These are phyloP conservation scores for Eutrema salsugineum DNA, from an alignment of 441 rosid species.

Conservation along the genomic window DNA sequence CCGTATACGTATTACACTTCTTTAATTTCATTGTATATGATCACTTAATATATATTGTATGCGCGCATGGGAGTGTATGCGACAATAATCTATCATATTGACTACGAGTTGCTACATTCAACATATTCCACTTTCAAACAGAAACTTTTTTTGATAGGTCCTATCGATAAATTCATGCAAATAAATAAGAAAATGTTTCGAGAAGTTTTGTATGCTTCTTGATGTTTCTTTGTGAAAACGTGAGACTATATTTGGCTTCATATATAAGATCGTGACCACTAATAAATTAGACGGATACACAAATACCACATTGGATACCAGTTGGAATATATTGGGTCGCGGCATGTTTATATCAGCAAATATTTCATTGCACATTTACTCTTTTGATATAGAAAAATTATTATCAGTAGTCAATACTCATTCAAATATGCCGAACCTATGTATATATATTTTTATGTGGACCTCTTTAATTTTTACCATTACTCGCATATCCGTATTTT, in stretches of 20 bases:
- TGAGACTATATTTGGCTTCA: constrained; percentile 42
- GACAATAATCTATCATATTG: neutral
- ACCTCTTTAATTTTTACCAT: neutral
- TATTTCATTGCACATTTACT: neutral
- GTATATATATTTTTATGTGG: too few species aligned
- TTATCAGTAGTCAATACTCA: neutral
- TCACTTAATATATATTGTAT: neutral
- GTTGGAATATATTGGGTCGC: neutral
- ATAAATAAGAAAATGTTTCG: neutral
- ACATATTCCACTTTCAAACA: constrained; percentile 10
- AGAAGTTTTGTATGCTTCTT: constrained; percentile 30
- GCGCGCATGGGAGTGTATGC: neutral
- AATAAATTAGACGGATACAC: constrained; percentile 12
- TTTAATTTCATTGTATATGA: neutral
- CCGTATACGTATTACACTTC: neutral
- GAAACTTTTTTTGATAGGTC: neutral
- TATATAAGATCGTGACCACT: constrained; percentile 39
- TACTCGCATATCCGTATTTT: neutral
- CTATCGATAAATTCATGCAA: constrained; percentile 4
- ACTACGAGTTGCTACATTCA: neutral
- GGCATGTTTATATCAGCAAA: neutral
- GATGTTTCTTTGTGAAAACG: constrained; percentile 24
- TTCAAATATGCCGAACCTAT: neutral
- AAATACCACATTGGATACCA: constrained; percentile 55
- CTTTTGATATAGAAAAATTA: neutral